A percentile compares a stretch with the other conserved stretches of the same genome.
These are phyloP conservation scores for Arabidopsis arenosa DNA, from an alignment of 345 rosid species.

Conservation along the genomic window DNA sequence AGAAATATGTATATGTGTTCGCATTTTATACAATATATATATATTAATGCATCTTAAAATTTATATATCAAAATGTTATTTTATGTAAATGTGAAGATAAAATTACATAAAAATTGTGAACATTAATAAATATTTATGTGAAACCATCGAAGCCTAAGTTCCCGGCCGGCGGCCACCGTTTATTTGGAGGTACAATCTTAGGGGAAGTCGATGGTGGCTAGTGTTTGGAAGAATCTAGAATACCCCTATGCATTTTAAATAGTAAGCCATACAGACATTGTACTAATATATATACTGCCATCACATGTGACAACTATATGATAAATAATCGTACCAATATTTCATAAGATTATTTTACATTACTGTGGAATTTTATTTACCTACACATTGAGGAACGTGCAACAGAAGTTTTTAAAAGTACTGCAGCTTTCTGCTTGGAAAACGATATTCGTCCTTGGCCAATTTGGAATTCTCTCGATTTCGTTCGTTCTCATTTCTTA, in stretches of 20 bases:
- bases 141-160: background rate
- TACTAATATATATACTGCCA: slow-evolving; percentile 3
- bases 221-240: slow-evolving; percentile 31
- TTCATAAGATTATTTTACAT: slow-evolving; percentile 24
- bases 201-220: background rate
- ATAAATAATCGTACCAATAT: slow-evolving; percentile 36
- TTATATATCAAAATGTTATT: background rate
- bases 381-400: slow-evolving; percentile 22
- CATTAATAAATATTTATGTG: background rate
- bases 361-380: slow-evolving; percentile 2
- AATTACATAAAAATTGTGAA: no score
- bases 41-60: no score
- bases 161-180: background rate
- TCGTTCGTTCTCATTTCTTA: slow-evolving; percentile 36
- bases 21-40: no score
- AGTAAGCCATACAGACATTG: slow-evolving; percentile 14
- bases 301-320: slow-evolving; percentile 40
- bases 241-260: background rate
- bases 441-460: slow-evolving; percentile 32
- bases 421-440: slow-evolving; percentile 32
- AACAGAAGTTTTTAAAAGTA: slow-evolving; percentile 24
- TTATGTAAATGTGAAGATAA: background rate
- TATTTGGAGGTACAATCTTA: background rate
- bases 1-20: no score
- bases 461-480: slow-evolving; percentile 18